These are phyloP conservation scores for Scheffersomyces stambukii DNA, from an alignment of 1,139 yeast genomes.

Conservation along the genomic window DNA sequence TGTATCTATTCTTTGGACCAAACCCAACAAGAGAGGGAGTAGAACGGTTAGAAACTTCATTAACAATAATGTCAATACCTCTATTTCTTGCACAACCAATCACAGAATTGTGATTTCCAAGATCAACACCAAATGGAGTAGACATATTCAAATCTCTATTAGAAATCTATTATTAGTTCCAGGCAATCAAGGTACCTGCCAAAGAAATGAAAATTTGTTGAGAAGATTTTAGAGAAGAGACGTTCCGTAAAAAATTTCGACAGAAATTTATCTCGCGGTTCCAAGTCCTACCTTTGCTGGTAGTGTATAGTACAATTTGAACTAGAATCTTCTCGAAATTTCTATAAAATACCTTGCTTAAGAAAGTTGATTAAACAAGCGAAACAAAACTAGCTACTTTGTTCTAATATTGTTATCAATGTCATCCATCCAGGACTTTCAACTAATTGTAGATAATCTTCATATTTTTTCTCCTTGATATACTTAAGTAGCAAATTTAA, in stretches of 20 bases:
- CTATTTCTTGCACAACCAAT: conserved; percentile 98
- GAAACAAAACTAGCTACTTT: conserved; percentile 22
- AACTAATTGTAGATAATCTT: conserved; percentile 50
- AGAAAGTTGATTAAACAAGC: too few relatives aligned
- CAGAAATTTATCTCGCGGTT: not conserved
- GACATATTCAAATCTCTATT: conserved; percentile 28
- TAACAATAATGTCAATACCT: conserved; percentile 96
- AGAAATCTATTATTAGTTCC: conserved; percentile 5
- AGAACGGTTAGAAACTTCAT: conserved; percentile 96
- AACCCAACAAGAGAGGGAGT: conserved; percentile 96
- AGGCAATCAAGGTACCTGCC: not conserved
- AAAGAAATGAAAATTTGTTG: too few relatives aligned
- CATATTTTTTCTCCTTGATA: conserved; percentile 32
- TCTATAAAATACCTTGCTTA: too few relatives aligned
- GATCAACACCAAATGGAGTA: conserved; percentile 96
- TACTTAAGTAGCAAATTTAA: conserved; percentile 41
- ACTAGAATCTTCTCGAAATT: too few relatives aligned
- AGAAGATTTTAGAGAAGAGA: too few relatives aligned
- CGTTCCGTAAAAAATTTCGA: too few relatives aligned
- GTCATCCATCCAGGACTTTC: conserved; percentile 79
- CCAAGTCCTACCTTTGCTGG: too few relatives aligned
- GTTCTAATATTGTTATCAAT: conserved; percentile 53
- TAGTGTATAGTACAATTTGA: too few relatives aligned
- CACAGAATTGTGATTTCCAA: conserved; percentile 92
- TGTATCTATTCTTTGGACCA: conserved; percentile 81